Evolutionary conservation across 768 basidiomycete species (phyloP).

Genomic region (Hericium coralloides): DNA sequence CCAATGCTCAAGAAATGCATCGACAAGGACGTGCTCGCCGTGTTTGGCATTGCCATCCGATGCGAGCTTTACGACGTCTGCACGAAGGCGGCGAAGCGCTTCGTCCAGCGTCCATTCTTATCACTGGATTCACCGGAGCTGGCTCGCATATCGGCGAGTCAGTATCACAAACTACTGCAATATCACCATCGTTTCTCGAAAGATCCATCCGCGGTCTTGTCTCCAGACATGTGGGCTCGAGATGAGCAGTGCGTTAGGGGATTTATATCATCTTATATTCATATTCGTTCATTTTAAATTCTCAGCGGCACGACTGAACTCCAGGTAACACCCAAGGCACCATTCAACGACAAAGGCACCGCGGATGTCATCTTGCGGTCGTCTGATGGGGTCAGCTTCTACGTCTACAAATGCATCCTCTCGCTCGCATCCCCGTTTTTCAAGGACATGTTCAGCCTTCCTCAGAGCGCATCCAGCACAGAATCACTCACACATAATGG

Average conservation of each 20-base stretch:
- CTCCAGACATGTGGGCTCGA: too few species aligned
- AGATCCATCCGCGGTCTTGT: too few species aligned
- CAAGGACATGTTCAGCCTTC: background rate
- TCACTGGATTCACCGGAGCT: background rate
- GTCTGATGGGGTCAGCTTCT: background rate
- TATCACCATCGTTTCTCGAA: background rate
- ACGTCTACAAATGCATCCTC: background rate
- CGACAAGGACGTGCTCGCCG: conserved; percentile 7
- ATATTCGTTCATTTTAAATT: too few species aligned
- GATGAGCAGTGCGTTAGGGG: too few species aligned
- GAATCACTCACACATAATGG: too few species aligned
- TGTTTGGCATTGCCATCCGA: conserved; percentile 1
- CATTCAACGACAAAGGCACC: too few species aligned
- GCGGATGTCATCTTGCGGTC: too few species aligned
- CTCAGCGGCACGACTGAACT: too few species aligned
- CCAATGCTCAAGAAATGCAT: background rate
- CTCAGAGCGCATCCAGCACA: background rate
- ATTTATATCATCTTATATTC: too few species aligned
- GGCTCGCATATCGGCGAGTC: background rate
- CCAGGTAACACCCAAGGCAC: too few species aligned
- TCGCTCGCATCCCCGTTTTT: background rate
- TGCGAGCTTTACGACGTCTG: background rate
- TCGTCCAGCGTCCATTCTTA: background rate
- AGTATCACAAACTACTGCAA: background rate
- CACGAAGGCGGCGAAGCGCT: background rate